Evolutionary conservation across 768 basidiomycete genomes (phyloP), one percentile per base, ranked within the genome.

Genomic region (button mushroom (Agaricus bisporus)): DNA sequence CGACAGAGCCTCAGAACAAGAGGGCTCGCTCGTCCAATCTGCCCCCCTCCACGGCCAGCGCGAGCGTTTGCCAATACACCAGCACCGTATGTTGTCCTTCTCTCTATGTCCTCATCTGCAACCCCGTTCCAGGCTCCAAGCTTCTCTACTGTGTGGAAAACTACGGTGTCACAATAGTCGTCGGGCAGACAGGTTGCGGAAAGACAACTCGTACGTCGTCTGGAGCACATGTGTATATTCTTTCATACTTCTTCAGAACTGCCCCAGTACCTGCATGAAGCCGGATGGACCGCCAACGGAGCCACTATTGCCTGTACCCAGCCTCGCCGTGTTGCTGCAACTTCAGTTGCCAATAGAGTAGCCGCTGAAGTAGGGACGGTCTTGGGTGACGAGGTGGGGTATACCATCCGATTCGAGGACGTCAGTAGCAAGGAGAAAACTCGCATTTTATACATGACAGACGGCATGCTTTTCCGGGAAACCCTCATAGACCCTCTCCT

Each of bases 381-480:
- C 3, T 75, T 98, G 18, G 97, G 97, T 10, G 91, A 97, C 56
- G 91, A 95, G 75, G 95, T 99, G 60, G 97, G 97, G 6, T 99
- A 99, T 65, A 90, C 90, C 5, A 98, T 99, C 58, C 86, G 97
- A 8, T 98, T 98, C 57, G 97, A 99, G 66, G 92, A 97, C 60
- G 83, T 95, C 49, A 90, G 86, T 62, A 81, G 80, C 64, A 91
- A 89, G 61, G 81, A 87, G 26, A 75, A 82, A 49, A 98, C 97
- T 1, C 80, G 91, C 25, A 91, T 99, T 66, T 78, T 93, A 39
- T 99, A 98, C 68, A 80, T 98, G 82, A 99, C 97, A 29, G 97
- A 99, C 66, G 97, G 97, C 42, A 95, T 98, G 85, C 83, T 99
- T 36, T 98, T 98, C 66, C 82, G 95, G 55, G 95, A 98, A 70